Percentiles rank a stretch among this genome's conserved stretches.
These are phyloP conservation scores for Pholiota conissans DNA, from an alignment of 768 basidiomycete genomes.

Conservation along the genomic window DNA sequence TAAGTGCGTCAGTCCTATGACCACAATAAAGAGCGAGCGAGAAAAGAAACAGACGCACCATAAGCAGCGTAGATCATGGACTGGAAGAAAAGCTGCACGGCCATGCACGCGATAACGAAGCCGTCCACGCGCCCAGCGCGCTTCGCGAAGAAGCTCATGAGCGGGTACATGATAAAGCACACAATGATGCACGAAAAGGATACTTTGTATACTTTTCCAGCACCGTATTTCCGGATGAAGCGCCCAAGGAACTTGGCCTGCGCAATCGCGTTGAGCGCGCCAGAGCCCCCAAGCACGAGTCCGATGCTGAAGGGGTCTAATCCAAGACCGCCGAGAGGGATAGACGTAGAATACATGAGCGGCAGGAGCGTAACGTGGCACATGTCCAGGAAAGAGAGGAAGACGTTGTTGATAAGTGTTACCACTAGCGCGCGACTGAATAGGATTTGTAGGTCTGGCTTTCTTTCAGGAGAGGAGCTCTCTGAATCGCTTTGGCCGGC, in stretches of 20 bases:
- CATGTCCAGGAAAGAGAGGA: conserved; percentile 39
- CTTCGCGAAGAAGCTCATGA: conserved; percentile 31
- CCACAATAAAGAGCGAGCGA: too few species aligned
- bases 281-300: conserved; percentile 25
- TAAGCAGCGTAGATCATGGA: conserved; percentile 31
- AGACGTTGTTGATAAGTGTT: conserved; percentile 32
- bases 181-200: conserved; percentile 28
- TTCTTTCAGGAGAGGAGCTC: too few species aligned
- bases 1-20: too few species aligned
- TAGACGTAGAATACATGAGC: conserved; percentile 56
- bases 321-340: conserved; percentile 64
- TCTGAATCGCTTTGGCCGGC: neutral
- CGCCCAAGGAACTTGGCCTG: conserved; percentile 54
- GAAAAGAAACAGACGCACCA: conserved; percentile 29
- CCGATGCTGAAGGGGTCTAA: conserved; percentile 65
- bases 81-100: conserved; percentile 30
- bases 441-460: conserved; percentile 15
- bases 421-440: conserved; percentile 30
- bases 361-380: conserved; percentile 35
- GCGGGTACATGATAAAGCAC: conserved; percentile 33
- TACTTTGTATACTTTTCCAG: conserved; percentile 47
- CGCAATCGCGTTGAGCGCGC: conserved; percentile 48
- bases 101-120: conserved; percentile 28
- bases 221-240: conserved; percentile 52
- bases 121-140: conserved; percentile 33